phyloP scores from a whole-genome alignment of 768 basidiomycete species.

The Xerocomellus dryophilus region DNA sequence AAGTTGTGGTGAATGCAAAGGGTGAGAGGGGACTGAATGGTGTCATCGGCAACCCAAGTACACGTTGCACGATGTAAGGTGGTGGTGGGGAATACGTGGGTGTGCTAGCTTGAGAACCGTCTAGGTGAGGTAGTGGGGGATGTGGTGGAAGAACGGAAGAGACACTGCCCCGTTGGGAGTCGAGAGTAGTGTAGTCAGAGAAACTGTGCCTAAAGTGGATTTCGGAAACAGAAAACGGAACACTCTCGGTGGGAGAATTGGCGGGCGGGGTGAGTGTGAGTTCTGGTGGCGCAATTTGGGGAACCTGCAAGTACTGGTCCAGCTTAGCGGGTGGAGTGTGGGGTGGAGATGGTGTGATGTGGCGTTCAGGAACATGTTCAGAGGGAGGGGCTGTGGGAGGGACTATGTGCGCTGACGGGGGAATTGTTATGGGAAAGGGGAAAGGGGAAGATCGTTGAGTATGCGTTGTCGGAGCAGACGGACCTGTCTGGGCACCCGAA shows the following conservation, averaged over 20 bases:
- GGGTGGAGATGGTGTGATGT: constrained; percentile 19
- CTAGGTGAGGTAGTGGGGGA: constrained; percentile 36
- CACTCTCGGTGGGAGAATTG: constrained; percentile 54
- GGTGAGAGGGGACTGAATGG: constrained; percentile 18
- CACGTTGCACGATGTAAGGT: constrained; percentile 32
- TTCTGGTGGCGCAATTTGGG: constrained; percentile 23
- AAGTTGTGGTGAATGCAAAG: not conserved
- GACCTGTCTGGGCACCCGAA: constrained; percentile 18
- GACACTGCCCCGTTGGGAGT: constrained; percentile 34
- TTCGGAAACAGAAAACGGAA: constrained; percentile 55
- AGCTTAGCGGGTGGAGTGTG: constrained; percentile 4
- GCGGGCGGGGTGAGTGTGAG: constrained; percentile 26
- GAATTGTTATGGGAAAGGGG: constrained; percentile 46
- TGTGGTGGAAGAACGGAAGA: constrained; percentile 42
- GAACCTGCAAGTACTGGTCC: constrained; percentile 30
- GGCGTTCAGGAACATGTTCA: constrained; percentile 15
- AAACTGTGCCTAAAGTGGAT: constrained; percentile 46
- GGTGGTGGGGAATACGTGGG: constrained; percentile 21
- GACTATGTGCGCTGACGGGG: constrained; percentile 38
- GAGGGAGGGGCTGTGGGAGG: constrained; percentile 21
- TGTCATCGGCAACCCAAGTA: constrained; percentile 28
- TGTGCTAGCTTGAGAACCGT: constrained; percentile 18
- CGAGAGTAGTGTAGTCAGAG: constrained; percentile 30
- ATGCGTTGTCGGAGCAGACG: constrained; percentile 20
- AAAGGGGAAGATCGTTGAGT: constrained; percentile 34